Percentiles rank a stretch among this genome's conserved stretches.
Evolutionary conservation across 2,329 filamentous ascomycete genomes (phyloP).

Genomic region (Berkeleyomyces rouxiae): DNA sequence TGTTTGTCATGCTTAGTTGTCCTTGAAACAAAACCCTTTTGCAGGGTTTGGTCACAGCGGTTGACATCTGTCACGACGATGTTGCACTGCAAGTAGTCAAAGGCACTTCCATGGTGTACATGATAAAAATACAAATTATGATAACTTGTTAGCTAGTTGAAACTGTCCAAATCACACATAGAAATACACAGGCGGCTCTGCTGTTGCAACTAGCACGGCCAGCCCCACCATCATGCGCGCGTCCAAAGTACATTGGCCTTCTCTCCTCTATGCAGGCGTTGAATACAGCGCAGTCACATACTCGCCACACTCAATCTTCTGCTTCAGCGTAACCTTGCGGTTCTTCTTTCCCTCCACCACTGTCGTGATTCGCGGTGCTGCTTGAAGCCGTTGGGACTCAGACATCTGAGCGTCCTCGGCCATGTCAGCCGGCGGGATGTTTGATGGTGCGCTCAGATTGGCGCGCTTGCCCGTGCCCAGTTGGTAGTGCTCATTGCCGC

Average conservation of each 20-base stretch:
- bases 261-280: constrained; percentile 14
- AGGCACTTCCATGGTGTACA: background rate
- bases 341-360: constrained; percentile 43
- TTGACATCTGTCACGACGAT: background rate
- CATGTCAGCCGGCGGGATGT: constrained; percentile 61
- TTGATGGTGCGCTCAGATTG: constrained; percentile 58
- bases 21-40: background rate
- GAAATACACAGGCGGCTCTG: background rate
- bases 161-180: background rate
- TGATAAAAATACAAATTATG: background rate
- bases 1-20: background rate
- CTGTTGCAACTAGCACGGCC: background rate
- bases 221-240: background rate
- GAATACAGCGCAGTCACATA: constrained; percentile 75
- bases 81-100: background rate
- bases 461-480: constrained; percentile 79
- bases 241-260: background rate
- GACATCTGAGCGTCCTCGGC: constrained; percentile 33
- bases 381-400: constrained; percentile 59
- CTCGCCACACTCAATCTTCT: constrained; percentile 74
- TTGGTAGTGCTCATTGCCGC: constrained; percentile 86
- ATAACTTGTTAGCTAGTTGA: background rate
- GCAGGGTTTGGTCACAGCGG: background rate
- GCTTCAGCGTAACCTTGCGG: constrained; percentile 60
- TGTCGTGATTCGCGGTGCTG: constrained; percentile 60